phyloP scores from a whole-genome alignment of 2,329 filamentous ascomycete genomes.

The Sporothrix luriei region DNA sequence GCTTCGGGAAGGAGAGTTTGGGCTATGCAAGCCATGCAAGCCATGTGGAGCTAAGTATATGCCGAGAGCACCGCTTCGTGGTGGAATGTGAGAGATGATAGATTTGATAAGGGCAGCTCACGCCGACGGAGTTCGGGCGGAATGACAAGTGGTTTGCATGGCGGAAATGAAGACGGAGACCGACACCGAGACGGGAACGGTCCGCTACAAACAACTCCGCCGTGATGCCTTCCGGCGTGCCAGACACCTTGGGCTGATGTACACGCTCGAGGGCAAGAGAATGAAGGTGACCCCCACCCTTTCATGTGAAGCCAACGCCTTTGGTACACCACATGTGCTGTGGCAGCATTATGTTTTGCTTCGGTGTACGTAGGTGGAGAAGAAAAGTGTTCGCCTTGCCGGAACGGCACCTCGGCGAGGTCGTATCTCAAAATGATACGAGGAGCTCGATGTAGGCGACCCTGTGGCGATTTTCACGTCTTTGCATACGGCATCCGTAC shows the following conservation, averaged over 20 bases:
- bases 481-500: not conserved
- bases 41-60: not conserved
- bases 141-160: not conserved
- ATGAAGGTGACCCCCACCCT: not conserved
- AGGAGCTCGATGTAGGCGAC: not conserved
- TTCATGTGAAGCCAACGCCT: not conserved
- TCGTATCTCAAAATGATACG: not conserved
- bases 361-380: not conserved
- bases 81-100: not conserved
- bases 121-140: not conserved
- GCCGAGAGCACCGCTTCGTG: not conserved
- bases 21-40: constrained; percentile 14
- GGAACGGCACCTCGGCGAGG: not conserved
- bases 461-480: not conserved
- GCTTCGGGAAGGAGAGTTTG: not conserved
- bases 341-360: not conserved
- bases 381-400: not conserved
- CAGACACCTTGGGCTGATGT: not conserved
- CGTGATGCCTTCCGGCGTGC: not conserved
- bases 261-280: not conserved
- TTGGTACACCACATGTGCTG: constrained; percentile 18
- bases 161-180: no score
- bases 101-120: no score
- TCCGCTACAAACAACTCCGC: not conserved
- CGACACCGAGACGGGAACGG: not conserved